A percentile compares a stretch with the other conserved stretches of the same genome.
These are phyloP conservation scores for Candida pini DNA, from an alignment of 805 yeast species.

Conservation along the genomic window DNA sequence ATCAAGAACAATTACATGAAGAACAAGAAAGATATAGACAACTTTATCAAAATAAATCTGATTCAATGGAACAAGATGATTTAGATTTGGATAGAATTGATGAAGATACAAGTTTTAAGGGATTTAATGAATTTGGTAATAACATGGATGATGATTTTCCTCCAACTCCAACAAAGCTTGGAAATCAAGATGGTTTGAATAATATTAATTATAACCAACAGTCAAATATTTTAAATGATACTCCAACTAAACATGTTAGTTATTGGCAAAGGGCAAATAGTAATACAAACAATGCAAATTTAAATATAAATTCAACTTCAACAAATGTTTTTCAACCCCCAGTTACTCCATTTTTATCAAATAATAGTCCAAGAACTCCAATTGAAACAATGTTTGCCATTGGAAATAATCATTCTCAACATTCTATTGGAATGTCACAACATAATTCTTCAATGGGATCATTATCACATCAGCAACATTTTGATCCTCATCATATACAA, in stretches of 20 bases:
- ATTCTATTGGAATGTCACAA: constrained; percentile 5
- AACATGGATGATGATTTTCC: constrained; percentile 30
- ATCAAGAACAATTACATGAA: neutral
- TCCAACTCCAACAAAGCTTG: constrained; percentile 38
- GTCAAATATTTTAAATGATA: constrained; percentile 1
- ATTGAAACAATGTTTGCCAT: constrained; percentile 17
- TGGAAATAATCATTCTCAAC: neutral
- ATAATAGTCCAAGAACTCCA: constrained; percentile 25
- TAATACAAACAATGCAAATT: constrained; percentile 10
- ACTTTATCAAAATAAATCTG: constrained; percentile 2
- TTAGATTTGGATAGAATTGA: constrained; percentile 23
- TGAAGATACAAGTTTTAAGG: constrained; percentile 23
- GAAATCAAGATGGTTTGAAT: constrained; percentile 7
- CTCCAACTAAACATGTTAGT: constrained; percentile 15
- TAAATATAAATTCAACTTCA: constrained; percentile 1
- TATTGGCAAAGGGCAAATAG: constrained; percentile 20
- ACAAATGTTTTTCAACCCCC: constrained; percentile 12
- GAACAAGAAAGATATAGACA: constrained; percentile 1
- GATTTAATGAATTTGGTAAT: constrained; percentile 17
- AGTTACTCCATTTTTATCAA: constrained; percentile 3
- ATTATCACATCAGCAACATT: constrained; percentile 10
- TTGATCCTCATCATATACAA: constrained; percentile 4
- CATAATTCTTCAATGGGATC: constrained; percentile 12
- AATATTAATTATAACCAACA: neutral
- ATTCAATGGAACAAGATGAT: constrained; percentile 23